Base-by-base conservation (phyloP, 1,284 basidiomycete genomes). In the Moniliophthora roreri region DNA sequence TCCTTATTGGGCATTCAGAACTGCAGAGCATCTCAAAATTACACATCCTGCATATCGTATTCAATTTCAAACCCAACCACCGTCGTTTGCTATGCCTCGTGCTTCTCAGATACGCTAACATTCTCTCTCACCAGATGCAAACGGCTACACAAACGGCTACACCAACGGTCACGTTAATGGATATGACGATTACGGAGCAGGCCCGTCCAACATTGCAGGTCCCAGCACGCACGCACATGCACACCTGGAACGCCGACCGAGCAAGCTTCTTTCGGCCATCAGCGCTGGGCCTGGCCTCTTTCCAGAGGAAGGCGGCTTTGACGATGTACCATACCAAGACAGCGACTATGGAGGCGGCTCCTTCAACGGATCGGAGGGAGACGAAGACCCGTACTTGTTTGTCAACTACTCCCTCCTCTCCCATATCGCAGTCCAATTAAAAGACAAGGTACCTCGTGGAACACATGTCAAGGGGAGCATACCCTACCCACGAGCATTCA, bases 401-500 rank as follows among this genome's bases (percentile, higher is more conserved):
- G 87, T 96, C 67, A 93, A 97, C 67, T 88, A 93, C 40, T 84
- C 91, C 1, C 73, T 97, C 28, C 77, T 98, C 41, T 93, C 90
- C 28, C 89, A 98, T 67, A 79, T 96, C 28, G 94, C 94, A 4
- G 86, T 95, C 6, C 87, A 92, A 62, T 71, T 98, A 50, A 80
- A 88, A 41, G 94, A 97, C 69, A 87, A 89, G 61, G 89, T 98
- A 1, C 89, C 89, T 1, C 78, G 90, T 45, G 87, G 87, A 11
- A 86, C 85, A 3, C 95, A 98, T 65, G 89, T 95, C 57, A 97
- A 97, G 70, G 91, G 90, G 7, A 89, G 90, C 53, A 89, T 95
- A 42, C 88, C 91, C 0, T 95, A 94, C 67, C 87, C 87, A 2
- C 77, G 83, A 10, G 89, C 91, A 10, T 97, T 97, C 64, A 97